Base-by-base conservation (phyloP, 768 basidiomycete species). In the Agrocybe praecox region DNA sequence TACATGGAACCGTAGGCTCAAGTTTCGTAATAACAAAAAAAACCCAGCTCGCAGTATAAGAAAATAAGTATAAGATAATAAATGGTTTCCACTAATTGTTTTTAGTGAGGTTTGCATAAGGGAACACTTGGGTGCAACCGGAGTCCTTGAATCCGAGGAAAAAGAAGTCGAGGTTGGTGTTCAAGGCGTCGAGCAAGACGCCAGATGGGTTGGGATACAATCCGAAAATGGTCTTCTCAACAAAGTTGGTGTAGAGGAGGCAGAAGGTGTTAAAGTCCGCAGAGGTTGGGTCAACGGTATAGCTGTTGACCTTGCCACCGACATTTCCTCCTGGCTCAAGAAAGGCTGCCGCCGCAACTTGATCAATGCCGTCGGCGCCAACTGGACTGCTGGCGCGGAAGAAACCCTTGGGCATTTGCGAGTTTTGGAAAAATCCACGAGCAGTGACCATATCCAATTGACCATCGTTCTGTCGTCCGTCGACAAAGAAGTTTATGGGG, bases 351-450 rank as follows among this genome's bases (percentile, higher is more conserved):
- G 44, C 32, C 32, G 53, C 57, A 5, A 65, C 56, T 3, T 46
- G 32, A n/a, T 54, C 52, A 42, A 65, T 62, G 15, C 61, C 63
- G 12, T 49, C 47, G n/a, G 51, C 36, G 15, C 61, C 60, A 22
- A 52, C 24, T 2, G 63, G 46, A 11, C 53, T 51, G 33, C 62
- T 64, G 5, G 60, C 29, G 22, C 67, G 56, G 62, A 60, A 66
- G 42, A 64, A 68, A 1, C 60, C 63, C 9, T 53, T 48, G 2
- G 67, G 67, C 56, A 68, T 60, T n/a, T 55, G 58, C 42, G 56
- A 65, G 43, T 65, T 57, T 32, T 66, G 66, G 60, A 66, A 66
- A 55, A 68, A 66, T 14, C 65, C 60, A 46, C 67, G 65, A 11
- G 67, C 67, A 21, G 46, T 59, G 19, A 44, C 46, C 59, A 67